Conservation (phyloP, 176 grass and related monocot genomes). For the Ananas comosus region DNA sequence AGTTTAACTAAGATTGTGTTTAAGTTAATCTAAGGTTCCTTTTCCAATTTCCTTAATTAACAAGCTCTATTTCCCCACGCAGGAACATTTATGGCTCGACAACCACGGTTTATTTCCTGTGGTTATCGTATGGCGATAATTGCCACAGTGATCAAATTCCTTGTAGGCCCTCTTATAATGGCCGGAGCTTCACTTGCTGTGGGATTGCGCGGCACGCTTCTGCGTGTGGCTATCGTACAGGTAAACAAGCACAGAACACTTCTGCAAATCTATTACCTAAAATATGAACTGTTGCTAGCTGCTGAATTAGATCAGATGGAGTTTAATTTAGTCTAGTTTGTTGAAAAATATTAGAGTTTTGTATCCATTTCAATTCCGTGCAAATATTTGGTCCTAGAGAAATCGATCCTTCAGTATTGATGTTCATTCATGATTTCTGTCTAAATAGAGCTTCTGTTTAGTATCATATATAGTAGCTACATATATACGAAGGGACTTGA, state of each 20-base stretch:
- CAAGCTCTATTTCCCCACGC: neutral
- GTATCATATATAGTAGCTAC: too few species aligned
- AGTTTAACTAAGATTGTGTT: neutral
- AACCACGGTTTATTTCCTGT: slow-evolving; percentile 56
- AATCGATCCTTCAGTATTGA: too few species aligned
- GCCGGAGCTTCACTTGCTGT: slow-evolving; percentile 36
- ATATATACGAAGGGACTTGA: too few species aligned
- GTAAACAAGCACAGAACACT: slow-evolving; percentile 2
- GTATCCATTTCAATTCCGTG: too few species aligned
- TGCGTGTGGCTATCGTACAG: slow-evolving; percentile 63
- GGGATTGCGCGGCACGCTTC: slow-evolving; percentile 56
- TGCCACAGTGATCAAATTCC: slow-evolving; percentile 58
- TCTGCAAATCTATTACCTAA: neutral
- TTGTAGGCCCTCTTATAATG: slow-evolving; percentile 64
- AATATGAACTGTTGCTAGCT: neutral
- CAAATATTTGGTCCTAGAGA: too few species aligned
- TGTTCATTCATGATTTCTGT: too few species aligned
- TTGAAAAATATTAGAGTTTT: neutral
- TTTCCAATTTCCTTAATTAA: neutral
- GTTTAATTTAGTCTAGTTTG: neutral
- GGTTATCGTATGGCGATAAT: slow-evolving; percentile 50
- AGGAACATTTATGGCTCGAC: slow-evolving; percentile 82
- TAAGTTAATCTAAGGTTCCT: neutral
- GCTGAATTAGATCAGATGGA: neutral
- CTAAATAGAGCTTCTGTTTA: too few species aligned